A percentile compares a stretch with the other conserved stretches of the same genome.
Conservation (phyloP, 129 eudicot species). For the Pseudognaphalium luteoalbum region DNA sequence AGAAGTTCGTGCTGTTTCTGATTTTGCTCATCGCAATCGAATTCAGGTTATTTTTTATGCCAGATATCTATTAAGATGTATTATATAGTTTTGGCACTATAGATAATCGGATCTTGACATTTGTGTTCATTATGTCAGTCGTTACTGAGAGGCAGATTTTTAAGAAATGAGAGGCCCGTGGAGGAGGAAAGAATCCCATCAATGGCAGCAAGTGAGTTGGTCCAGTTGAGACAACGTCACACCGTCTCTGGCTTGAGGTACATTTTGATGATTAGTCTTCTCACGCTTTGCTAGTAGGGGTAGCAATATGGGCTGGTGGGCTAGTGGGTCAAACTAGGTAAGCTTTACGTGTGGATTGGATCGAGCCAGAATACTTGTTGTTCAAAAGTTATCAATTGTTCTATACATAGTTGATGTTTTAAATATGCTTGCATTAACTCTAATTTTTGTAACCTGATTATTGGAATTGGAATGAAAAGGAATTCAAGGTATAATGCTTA, state of each 20-base stretch:
- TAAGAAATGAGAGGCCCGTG: conserved; percentile 77
- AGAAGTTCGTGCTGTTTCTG: conserved; percentile 95
- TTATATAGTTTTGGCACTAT: background rate
- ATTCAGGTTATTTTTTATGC: conserved; percentile 66
- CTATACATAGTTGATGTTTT: too few species aligned
- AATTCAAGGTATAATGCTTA: background rate
- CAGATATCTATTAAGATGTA: background rate
- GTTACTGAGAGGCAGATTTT: conserved; percentile 87
- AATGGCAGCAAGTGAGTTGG: conserved; percentile 76
- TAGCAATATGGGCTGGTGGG: background rate
- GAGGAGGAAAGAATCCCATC: conserved; percentile 91
- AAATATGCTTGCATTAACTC: background rate
- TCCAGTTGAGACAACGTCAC: conserved; percentile 89
- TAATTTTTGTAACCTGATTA: background rate
- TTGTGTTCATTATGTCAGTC: conserved; percentile 51
- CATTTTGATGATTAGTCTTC: conserved; percentile 9
- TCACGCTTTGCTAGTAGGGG: background rate
- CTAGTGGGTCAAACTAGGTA: background rate
- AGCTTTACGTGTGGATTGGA: background rate
- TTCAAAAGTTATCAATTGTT: background rate
- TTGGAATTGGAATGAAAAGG: background rate
- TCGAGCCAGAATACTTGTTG: background rate
- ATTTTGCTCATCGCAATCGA: conserved; percentile 94
- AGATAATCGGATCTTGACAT: conserved; percentile 24
- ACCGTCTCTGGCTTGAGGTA: conserved; percentile 96